phyloP scores from a whole-genome alignment of 75 land plant species.

The Cupressus sempervirens region DNA sequence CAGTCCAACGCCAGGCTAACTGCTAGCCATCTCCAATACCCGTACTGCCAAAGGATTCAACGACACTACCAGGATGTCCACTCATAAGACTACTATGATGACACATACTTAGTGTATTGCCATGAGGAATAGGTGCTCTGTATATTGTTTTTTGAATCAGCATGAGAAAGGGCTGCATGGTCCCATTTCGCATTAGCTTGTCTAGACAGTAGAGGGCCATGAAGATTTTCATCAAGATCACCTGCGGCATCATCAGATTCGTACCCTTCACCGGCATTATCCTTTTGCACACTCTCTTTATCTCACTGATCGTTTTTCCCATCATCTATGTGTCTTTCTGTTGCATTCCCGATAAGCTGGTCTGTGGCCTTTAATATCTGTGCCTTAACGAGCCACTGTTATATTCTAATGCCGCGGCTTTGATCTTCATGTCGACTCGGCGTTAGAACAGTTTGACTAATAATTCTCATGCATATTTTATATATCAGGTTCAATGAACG shows the following conservation, averaged over 20 bases:
- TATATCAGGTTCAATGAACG: no score
- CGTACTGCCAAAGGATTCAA: slow-evolving; percentile 54
- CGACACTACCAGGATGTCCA: slow-evolving; percentile 39
- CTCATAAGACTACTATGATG: slow-evolving; percentile 38
- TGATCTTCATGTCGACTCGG: no score
- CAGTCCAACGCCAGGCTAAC: slow-evolving; percentile 79
- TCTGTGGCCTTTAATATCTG: no score
- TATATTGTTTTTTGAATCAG: slow-evolving; percentile 10
- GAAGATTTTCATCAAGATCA: slow-evolving; percentile 53
- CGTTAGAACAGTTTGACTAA: no score
- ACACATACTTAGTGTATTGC: slow-evolving; percentile 27
- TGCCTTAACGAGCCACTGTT: no score
- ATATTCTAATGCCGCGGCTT: no score
- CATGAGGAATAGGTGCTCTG: slow-evolving; percentile 22
- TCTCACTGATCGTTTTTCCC: slow-evolving; percentile 42
- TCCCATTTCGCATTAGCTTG: slow-evolving; percentile 31
- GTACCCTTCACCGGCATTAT: slow-evolving; percentile 41
- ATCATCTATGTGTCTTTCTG: slow-evolving; percentile 21
- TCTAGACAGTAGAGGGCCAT: slow-evolving; percentile 65
- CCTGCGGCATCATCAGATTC: slow-evolving; percentile 38
- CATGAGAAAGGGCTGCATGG: neutral
- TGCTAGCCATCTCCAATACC: slow-evolving; percentile 99
- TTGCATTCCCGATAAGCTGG: no score
- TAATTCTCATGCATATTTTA: no score
- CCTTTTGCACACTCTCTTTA: slow-evolving; percentile 45